Conservation (phyloP, 805 yeast species). For the Yarrowia sp. region DNA sequence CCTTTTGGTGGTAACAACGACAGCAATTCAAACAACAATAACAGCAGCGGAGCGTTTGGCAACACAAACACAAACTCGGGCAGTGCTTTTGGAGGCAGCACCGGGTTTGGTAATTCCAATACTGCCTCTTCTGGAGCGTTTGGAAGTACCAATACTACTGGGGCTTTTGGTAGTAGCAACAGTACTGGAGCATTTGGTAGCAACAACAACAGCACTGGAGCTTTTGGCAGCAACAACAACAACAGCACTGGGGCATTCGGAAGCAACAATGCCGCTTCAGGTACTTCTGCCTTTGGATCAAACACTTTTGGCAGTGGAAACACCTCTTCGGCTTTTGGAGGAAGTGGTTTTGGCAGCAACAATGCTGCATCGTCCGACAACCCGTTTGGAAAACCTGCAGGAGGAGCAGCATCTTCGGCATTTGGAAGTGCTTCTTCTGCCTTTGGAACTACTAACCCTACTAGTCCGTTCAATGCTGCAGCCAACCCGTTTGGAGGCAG, state of each 20-base stretch:
- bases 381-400: too few species aligned
- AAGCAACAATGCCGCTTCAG: neutral
- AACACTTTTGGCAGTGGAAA: neutral
- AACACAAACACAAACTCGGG: conserved; percentile 18
- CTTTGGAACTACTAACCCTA: too few species aligned
- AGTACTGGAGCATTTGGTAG: neutral
- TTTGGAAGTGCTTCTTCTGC: too few species aligned
- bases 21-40: neutral
- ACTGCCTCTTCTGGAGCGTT: neutral
- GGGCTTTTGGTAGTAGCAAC: conserved; percentile 4
- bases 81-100: conserved; percentile 30
- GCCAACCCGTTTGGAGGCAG: too few species aligned
- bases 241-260: neutral
- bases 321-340: neutral
- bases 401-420: too few species aligned
- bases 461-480: too few species aligned
- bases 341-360: neutral
- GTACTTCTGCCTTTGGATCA: neutral
- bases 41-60: conserved; percentile 1
- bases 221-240: neutral
- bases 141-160: conserved; percentile 21
- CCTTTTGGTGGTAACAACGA: neutral
- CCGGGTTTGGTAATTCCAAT: conserved; percentile 22
- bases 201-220: neutral
- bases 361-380: neutral